Evolutionary conservation across 495 filamentous ascomycete species (phyloP).

Genomic region (Ramalina intermedia): DNA sequence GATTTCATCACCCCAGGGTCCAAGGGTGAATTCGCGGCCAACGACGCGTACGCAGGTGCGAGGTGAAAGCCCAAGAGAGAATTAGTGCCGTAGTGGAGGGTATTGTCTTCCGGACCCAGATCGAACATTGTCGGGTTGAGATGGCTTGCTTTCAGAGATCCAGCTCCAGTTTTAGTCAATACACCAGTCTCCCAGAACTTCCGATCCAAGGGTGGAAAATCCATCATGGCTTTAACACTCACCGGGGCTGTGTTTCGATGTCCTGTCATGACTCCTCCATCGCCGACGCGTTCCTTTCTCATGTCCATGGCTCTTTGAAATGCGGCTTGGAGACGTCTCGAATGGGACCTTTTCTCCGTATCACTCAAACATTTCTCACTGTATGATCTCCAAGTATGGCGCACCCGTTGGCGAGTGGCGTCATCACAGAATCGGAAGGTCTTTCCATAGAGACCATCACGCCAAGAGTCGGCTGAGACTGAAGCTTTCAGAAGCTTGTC

Average conservation of each 20-base stretch:
- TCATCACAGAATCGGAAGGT: slow-evolving; percentile 23
- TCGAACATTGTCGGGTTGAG: too few relatives aligned
- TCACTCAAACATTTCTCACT: not conserved
- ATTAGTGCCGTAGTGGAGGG: slow-evolving; percentile 29
- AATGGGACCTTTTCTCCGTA: slow-evolving; percentile 3
- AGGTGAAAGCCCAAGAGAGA: slow-evolving; percentile 27
- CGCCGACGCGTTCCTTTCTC: not conserved
- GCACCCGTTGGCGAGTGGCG: slow-evolving; percentile 20
- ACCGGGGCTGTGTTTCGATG: slow-evolving; percentile 20
- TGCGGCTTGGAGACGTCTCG: slow-evolving; percentile 7
- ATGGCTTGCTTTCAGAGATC: too few relatives aligned
- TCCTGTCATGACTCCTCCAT: slow-evolving; percentile 4
- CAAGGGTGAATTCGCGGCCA: slow-evolving; percentile 10
- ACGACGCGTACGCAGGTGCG: slow-evolving; percentile 16
- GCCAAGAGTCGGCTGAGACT: slow-evolving; percentile 22
- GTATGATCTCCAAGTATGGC: slow-evolving; percentile 23
- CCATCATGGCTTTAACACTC: slow-evolving; percentile 4
- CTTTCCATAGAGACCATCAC: slow-evolving; percentile 20
- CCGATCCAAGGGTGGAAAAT: slow-evolving; percentile 15
- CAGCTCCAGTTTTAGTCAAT: too few relatives aligned
- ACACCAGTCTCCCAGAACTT: slow-evolving; percentile 25
- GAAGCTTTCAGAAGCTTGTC: slow-evolving; percentile 26
- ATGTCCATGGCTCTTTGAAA: slow-evolving; percentile 13
- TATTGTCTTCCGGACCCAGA: not conserved
- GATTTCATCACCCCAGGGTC: not conserved